A percentile compares a stretch with the other conserved stretches of the same genome.
phyloP scores from a whole-genome alignment of 345 rosid genomes.

The Geranium rotundifolium region DNA sequence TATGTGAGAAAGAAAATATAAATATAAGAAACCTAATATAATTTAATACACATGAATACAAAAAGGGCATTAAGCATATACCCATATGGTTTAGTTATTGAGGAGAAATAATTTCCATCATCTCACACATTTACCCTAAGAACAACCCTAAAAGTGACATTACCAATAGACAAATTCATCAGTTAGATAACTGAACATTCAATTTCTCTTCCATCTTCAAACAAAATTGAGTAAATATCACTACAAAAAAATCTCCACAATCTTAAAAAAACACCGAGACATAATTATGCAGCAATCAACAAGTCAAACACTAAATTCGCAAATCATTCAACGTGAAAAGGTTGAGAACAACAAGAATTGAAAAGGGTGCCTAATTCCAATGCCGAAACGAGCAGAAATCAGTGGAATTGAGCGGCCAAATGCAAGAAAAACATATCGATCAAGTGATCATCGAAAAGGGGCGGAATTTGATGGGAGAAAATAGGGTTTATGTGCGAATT shows the following conservation, averaged over 20 bases:
- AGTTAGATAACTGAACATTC: too few relatives aligned
- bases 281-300: not conserved
- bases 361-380: too few relatives aligned
- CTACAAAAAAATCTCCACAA: too few relatives aligned
- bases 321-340: too few relatives aligned
- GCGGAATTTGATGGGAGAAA: not conserved
- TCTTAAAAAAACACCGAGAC: not conserved
- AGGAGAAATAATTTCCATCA: not conserved
- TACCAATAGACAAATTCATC: not conserved
- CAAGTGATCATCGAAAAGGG: not conserved
- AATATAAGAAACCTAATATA: too few relatives aligned
- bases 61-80: too few relatives aligned
- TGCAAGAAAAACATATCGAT: not conserved
- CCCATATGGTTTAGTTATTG: too few relatives aligned
- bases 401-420: too few relatives aligned
- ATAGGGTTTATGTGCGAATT: not conserved
- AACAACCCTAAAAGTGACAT: not conserved
- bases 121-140: not conserved
- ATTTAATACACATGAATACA: too few relatives aligned
- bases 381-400: not conserved
- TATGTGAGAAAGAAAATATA: too few relatives aligned
- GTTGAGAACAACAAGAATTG: not conserved
- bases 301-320: not conserved
- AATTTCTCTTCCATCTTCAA: not conserved
- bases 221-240: not conserved